Conservation (phyloP, 352 stramenopile genomes). For the Pelagophyceae sp. region DNA sequence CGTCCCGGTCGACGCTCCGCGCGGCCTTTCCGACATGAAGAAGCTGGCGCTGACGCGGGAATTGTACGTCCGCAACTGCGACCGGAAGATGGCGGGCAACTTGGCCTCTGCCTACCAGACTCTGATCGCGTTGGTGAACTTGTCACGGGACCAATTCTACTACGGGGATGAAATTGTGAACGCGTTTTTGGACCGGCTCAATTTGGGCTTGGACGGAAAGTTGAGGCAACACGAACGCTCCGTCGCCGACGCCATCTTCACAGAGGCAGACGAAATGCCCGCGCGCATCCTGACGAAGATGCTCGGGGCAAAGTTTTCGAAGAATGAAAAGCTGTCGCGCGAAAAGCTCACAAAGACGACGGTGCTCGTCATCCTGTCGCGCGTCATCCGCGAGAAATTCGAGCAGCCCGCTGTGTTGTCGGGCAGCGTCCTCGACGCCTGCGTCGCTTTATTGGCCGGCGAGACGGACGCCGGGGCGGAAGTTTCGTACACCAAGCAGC, state of each 20-base stretch:
- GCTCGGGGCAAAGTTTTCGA: conserved; percentile 39
- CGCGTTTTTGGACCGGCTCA: conserved; percentile 46
- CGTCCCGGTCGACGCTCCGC: conserved; percentile 27
- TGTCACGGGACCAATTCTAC: conserved; percentile 40
- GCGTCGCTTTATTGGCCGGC: conserved; percentile 42
- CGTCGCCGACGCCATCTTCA: conserved; percentile 30
- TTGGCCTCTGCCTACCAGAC: conserved; percentile 44
- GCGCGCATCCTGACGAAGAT: conserved; percentile 40
- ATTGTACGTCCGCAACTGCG: conserved; percentile 42
- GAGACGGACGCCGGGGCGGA: conserved; percentile 44
- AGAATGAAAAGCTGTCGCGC: too few relatives aligned
- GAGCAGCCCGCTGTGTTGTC: too few relatives aligned
- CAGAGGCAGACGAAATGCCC: conserved; percentile 25
- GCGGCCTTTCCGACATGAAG: conserved; percentile 34
- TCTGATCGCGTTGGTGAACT: conserved; percentile 42
- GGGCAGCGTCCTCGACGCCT: conserved; percentile 41
- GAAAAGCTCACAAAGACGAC: too few relatives aligned
- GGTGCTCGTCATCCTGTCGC: too few relatives aligned
- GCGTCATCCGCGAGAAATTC: too few relatives aligned
- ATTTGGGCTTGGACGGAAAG: conserved; percentile 36
- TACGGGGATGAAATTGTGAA: conserved; percentile 47
- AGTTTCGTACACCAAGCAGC: conserved; percentile 47
- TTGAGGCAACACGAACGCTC: conserved; percentile 34
- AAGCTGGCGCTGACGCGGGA: conserved; percentile 35
- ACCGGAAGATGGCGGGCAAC: conserved; percentile 45